phyloP scores from a whole-genome alignment of 1,139 yeast genomes.

The Pichia sp. region DNA sequence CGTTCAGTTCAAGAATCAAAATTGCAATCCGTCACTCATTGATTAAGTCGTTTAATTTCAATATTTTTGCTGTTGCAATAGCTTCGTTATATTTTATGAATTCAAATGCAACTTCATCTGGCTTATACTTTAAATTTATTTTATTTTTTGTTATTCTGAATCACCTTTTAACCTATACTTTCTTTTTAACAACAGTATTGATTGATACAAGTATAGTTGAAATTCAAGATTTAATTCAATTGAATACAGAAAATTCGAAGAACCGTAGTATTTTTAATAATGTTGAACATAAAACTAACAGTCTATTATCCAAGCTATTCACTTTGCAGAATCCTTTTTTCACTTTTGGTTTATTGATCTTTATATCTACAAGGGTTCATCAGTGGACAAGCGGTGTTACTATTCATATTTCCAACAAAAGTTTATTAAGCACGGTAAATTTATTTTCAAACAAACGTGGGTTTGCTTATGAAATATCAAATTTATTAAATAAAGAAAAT shows the following conservation, averaged over 20 bases:
- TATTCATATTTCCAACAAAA: neutral
- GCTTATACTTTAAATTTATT: constrained; percentile 31
- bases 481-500: neutral
- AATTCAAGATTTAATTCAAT: constrained; percentile 43
- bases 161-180: constrained; percentile 54
- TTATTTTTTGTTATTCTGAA: constrained; percentile 39
- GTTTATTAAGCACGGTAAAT: constrained; percentile 13
- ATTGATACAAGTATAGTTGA: constrained; percentile 63
- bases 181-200: constrained; percentile 55
- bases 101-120: constrained; percentile 23
- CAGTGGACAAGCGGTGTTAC: constrained; percentile 6
- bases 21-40: constrained; percentile 3
- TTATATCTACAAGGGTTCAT: neutral
- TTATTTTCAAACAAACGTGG: constrained; percentile 27
- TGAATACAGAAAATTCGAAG: neutral
- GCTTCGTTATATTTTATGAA: constrained; percentile 11
- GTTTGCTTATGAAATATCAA: constrained; percentile 23
- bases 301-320: neutral
- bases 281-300: neutral
- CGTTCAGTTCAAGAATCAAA: constrained; percentile 24
- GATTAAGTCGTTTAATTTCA: constrained; percentile 2
- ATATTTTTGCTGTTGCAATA: constrained; percentile 5
- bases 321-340: neutral
- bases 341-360: neutral
- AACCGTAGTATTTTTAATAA: neutral